Percentiles rank a stretch among this genome's conserved stretches.
Evolutionary conservation across 306 rosid genomes (phyloP).

Genomic region (Arachis stenosperma): DNA sequence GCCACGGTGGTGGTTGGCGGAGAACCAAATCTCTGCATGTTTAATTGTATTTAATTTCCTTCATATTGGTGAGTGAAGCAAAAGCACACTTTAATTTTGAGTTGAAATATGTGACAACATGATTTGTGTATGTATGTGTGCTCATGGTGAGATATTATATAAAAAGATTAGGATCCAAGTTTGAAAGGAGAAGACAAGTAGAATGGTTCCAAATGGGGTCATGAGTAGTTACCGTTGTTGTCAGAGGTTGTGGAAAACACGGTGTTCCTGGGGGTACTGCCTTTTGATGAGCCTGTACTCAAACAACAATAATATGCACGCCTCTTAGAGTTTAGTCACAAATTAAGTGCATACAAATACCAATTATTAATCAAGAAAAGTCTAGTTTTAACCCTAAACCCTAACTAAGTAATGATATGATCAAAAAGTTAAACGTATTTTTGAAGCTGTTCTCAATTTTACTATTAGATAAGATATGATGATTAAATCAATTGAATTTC

Average conservation of each 20-base stretch:
- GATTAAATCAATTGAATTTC: no score
- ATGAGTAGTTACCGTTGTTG: constrained; percentile 55
- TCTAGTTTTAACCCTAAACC: no score
- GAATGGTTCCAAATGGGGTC: constrained; percentile 50
- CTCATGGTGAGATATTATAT: neutral
- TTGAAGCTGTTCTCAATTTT: no score
- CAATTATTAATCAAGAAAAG: no score
- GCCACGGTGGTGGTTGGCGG: constrained; percentile 45
- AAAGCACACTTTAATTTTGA: neutral
- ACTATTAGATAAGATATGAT: no score
- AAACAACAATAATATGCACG: neutral
- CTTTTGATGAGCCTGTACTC: constrained; percentile 59
- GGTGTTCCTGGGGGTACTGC: constrained; percentile 64
- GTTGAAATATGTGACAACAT: no score
- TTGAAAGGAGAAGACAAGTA: constrained; percentile 37
- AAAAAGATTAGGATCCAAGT: constrained; percentile 34
- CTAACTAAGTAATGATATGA: no score
- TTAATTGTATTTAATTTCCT: neutral
- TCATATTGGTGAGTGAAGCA: neutral
- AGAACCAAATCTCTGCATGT: constrained; percentile 66
- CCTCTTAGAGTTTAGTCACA: neutral
- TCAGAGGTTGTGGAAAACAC: constrained; percentile 64
- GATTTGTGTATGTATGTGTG: no score
- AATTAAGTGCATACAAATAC: no score
- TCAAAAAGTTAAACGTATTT: no score